Percentiles rank a stretch among this genome's conserved stretches.
Evolutionary conservation across 2,329 filamentous ascomycete species (phyloP).

Genomic region (Parascedosporium putredinis): DNA sequence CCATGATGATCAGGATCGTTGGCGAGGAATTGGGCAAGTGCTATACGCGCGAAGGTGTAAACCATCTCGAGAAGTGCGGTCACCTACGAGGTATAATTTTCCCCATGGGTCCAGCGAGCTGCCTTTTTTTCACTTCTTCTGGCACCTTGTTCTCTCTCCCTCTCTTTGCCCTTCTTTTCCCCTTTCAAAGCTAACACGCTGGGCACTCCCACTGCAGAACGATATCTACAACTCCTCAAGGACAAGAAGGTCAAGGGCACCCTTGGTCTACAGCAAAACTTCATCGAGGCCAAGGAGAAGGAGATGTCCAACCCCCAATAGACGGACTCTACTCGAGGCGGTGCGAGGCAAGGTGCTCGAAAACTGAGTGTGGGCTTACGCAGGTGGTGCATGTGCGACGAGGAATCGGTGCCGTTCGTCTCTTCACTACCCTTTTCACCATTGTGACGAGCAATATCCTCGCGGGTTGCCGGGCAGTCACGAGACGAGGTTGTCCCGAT

Average conservation of each 20-base stretch:
- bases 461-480: no score
- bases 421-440: no score
- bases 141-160: no score
- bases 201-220: no score
- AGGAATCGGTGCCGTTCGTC: no score
- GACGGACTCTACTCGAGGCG: neutral
- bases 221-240: constrained; percentile 69
- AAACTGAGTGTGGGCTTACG: no score
- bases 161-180: no score
- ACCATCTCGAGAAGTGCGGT: constrained; percentile 82
- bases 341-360: neutral
- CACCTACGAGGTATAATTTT: constrained; percentile 60
- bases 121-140: no score
- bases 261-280: constrained; percentile 71
- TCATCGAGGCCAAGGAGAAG: constrained; percentile 42
- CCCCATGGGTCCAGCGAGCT: neutral
- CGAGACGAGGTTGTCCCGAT: no score
- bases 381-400: no score
- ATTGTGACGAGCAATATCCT: no score
- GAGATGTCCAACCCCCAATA: constrained; percentile 5
- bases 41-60: constrained; percentile 74
- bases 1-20: constrained; percentile 80
- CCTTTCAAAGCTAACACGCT: no score
- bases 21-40: constrained; percentile 78
- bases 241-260: constrained; percentile 69